phyloP scores from a whole-genome alignment of 2,329 filamentous ascomycete genomes.

The Mycogone perniciosa region DNA sequence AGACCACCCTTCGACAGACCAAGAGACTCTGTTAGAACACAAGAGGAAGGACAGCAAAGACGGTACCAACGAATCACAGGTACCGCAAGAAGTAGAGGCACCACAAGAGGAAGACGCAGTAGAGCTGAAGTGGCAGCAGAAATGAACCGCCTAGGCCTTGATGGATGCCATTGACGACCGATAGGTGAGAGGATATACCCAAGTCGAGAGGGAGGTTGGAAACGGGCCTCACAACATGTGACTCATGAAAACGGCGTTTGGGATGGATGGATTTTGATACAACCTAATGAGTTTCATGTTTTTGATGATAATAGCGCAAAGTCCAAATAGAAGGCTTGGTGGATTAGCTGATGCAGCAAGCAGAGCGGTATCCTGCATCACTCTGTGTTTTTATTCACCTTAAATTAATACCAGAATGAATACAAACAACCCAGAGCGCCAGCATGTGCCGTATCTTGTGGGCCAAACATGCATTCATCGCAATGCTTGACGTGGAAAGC shows the following conservation, averaged over 20 bases:
- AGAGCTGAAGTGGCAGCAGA: not conserved
- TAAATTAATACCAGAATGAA: too few species aligned
- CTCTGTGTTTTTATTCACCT: too few species aligned
- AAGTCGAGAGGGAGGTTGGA: slow-evolving; percentile 5
- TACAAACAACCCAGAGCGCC: too few species aligned
- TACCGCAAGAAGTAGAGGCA: slow-evolving; percentile 22
- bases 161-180: not conserved
- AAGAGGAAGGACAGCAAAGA: slow-evolving; percentile 19
- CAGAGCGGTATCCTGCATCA: too few species aligned
- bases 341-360: too few species aligned
- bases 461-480: too few species aligned
- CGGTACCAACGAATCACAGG: not conserved
- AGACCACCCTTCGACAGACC: slow-evolving; percentile 4
- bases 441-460: too few species aligned
- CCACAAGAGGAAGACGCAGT: slow-evolving; percentile 5
- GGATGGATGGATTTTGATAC: not conserved
- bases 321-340: too few species aligned
- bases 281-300: too few species aligned
- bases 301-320: too few species aligned
- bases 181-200: slow-evolving; percentile 7
- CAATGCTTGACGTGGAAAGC: too few species aligned
- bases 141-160: not conserved
- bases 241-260: not conserved
- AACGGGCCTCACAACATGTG: not conserved
- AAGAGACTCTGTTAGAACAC: slow-evolving; percentile 14